Evolutionary conservation across 192 early-diverging fungal species (phyloP), one percentile per base, ranked within the genome.

Genomic region (Gamsiella multidivaricata): DNA sequence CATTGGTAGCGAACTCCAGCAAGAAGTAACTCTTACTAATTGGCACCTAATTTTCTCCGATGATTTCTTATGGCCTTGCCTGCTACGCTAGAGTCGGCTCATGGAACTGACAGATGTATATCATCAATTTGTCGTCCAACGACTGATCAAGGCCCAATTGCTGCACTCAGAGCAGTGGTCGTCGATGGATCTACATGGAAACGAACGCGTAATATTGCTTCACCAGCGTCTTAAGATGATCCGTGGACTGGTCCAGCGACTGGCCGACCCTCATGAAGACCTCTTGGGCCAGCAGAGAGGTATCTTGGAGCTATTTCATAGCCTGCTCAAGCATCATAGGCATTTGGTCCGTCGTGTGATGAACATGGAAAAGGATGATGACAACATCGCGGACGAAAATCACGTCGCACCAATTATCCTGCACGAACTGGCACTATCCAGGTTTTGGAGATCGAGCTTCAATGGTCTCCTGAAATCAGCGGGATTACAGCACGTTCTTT

Each of bases 291-390:
- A 51, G 49, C 39, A 45, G 23, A 31, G 71, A 15, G 45, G 57
- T 2, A 54, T 68, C 22, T 23, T 76, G 26, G 64, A 76, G 22
- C 51, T 62, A 17, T 54, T 68, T 15, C 73, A 76, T 14, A 33
- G 9, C 6, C 17, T 76, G 1, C 32, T 76, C 20, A 76, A 76
- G 36, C 50, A 76, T 20, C 64, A 68, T n/a, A 57, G 73, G 23
- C 54, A 78, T 62, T 62, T 37, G 53, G 23, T 47, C 43, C 69
- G 69, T 22, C 39, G 31, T 4, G n/a, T n/a, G n/a, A n/a, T n/a
- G n/a, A n/a, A n/a, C n/a, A n/a, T n/a, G n/a, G n/a, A n/a, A n/a
- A n/a, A n/a, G n/a, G n/a, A n/a, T n/a, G n/a, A n/a, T n/a, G n/a
- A n/a, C n/a, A n/a, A n/a, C n/a, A n/a, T n/a, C n/a, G n/a, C n/a